Base-by-base conservation (phyloP, 768 basidiomycete genomes). In the Rubroboletus pulcherrimus region DNA sequence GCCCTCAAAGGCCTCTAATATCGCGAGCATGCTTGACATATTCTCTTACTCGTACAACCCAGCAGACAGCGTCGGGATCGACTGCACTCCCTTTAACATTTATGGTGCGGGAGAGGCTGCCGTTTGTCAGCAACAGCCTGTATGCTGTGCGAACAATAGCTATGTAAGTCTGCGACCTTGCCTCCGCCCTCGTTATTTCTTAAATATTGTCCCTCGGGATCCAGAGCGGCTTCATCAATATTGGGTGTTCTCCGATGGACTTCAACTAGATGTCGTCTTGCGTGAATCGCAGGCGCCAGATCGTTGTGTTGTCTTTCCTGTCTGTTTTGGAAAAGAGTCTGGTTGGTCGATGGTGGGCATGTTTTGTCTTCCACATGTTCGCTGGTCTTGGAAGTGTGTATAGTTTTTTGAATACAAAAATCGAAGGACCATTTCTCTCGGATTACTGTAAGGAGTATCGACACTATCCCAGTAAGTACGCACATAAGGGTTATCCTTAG, bases 181-280 rank as follows among this genome's bases (percentile, higher is more conserved):
- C 44, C 26, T 35, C 30, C 3, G 11, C n/a, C 17, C 1, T 8
- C 3, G 49, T 26, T 24, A 7, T 17, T 38, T 34, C 40, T 42
- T n/a, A 7, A 24, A 14, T 21, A 7, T 17, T 33, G 21, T 8
- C 11, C 17, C 11, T 46, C 21, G 57, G 24, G 29, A 39, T 44
- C 9, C 14, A 67, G 66, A 37, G 6, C 0, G 66, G 66, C 19
- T 38, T 38, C 4, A 17, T 68, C 54, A 66, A 63, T 40, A 0
- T 67, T 4, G 66, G 64, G 26, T 68, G 66, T 59, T 68, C 66
- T 50, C 66, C 66, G 40, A 26, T 61, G 7, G 15, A 66, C 39
- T 30, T 66, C 14, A 66, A 63, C 59, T 66, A 58, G 59, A n/a
- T n/a, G 31, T 37, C 29, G 21, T 53, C 41, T 57, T 41, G 43